These are phyloP conservation scores for Coniosporium tulheliwenetii DNA, from an alignment of 2,329 filamentous ascomycete genomes.

Conservation along the genomic window DNA sequence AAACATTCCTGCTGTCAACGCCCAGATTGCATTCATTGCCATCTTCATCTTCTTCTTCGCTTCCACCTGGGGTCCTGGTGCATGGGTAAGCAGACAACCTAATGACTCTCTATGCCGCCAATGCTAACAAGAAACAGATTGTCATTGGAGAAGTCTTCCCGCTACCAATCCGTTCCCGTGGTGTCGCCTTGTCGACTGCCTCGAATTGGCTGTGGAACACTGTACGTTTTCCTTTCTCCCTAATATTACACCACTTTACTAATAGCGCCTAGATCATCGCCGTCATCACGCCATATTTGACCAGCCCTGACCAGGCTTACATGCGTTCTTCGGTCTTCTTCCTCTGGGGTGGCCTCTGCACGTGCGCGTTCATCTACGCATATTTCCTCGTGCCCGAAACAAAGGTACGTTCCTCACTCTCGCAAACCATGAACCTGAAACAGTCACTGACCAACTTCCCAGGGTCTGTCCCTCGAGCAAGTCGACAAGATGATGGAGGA, in stretches of 20 bases:
- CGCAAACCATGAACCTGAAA: neutral
- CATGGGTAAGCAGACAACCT: slow-evolving; percentile 25
- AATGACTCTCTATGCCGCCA: neutral
- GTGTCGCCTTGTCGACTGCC: slow-evolving; percentile 73
- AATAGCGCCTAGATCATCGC: slow-evolving; percentile 27
- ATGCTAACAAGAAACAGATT: slow-evolving; percentile 8
- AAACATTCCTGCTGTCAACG: slow-evolving; percentile 29
- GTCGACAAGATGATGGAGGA: slow-evolving; percentile 84
- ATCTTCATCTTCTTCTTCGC: slow-evolving; percentile 93
- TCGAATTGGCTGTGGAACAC: slow-evolving; percentile 91
- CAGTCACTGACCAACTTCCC: slow-evolving; percentile 36
- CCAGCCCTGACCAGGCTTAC: slow-evolving; percentile 39
- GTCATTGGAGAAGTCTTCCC: slow-evolving; percentile 86
- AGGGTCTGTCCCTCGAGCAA: slow-evolving; percentile 64
- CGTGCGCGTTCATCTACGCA: slow-evolving; percentile 41
- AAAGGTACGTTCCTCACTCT: slow-evolving; percentile 5
- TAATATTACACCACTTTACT: neutral
- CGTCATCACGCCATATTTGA: slow-evolving; percentile 60
- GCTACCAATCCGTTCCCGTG: slow-evolving; percentile 73
- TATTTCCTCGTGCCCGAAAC: slow-evolving; percentile 50
- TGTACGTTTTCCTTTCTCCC: slow-evolving; percentile 15
- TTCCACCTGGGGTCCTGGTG: slow-evolving; percentile 68
- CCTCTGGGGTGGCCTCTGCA: slow-evolving; percentile 24
- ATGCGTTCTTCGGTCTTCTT: slow-evolving; percentile 27
- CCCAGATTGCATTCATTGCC: slow-evolving; percentile 76